Percentiles rank a stretch among this genome's conserved stretches.
Conservation (phyloP, 2,329 filamentous ascomycete species). For the Clarireedia hainanense region DNA sequence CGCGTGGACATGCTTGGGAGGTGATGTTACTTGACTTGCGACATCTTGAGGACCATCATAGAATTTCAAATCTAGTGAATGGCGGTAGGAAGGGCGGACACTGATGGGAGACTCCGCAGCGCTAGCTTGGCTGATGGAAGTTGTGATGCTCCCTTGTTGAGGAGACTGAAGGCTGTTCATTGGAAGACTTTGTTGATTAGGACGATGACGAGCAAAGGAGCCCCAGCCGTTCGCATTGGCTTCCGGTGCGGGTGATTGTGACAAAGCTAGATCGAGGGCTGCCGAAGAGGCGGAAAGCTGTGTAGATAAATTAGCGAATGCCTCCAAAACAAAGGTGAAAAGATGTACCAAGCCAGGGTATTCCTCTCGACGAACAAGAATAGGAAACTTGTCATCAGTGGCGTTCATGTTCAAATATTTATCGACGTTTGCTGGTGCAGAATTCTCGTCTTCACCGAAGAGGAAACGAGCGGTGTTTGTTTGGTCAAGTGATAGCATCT, state of each 20-base stretch:
- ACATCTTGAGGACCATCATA: constrained; percentile 32
- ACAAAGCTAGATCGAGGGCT: constrained; percentile 70
- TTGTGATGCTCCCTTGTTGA: constrained; percentile 31
- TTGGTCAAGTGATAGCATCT: constrained; percentile 60
- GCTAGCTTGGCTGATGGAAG: constrained; percentile 30
- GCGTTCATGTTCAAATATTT: constrained; percentile 64
- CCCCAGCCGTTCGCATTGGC: constrained; percentile 27
- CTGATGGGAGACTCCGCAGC: constrained; percentile 39
- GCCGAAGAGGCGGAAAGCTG: constrained; percentile 76
- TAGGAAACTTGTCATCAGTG: constrained; percentile 80
- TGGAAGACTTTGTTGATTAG: constrained; percentile 41
- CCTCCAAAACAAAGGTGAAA: constrained; percentile 2
- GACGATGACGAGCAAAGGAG: constrained; percentile 28
- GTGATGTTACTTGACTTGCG: constrained; percentile 29
- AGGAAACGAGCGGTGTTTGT: constrained; percentile 81
- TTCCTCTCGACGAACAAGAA: constrained; percentile 60
- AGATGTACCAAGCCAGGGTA: constrained; percentile 27
- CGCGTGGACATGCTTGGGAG: constrained; percentile 45
- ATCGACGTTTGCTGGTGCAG: constrained; percentile 47
- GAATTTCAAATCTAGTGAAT: constrained; percentile 50
- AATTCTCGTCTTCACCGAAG: constrained; percentile 68
- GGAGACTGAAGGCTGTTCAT: constrained; percentile 22
- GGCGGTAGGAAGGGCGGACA: constrained; percentile 42
- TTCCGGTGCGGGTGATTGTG: constrained; percentile 58
- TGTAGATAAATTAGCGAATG: constrained; percentile 34